Percentiles rank a stretch among this genome's conserved stretches.
Conservation (phyloP, 257 asterid species). For the Fraxinus pennsylvanica region DNA sequence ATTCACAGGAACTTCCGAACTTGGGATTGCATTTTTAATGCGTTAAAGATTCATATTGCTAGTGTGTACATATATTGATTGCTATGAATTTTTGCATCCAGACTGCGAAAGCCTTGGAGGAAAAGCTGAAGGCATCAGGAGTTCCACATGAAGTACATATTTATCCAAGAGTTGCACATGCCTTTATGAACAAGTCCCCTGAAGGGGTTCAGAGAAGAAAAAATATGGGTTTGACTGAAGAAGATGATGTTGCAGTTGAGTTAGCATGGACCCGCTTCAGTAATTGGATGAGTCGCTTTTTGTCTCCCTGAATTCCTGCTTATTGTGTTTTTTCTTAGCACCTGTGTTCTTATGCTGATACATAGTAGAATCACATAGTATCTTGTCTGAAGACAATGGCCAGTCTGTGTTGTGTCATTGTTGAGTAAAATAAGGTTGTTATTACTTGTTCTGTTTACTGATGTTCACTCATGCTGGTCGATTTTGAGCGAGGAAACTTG, state of each 20-base stretch:
- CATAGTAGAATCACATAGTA: not conserved
- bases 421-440: not conserved
- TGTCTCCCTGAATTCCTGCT: conserved; percentile 40
- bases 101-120: conserved; percentile 83
- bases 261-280: conserved; percentile 84
- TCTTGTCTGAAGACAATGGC: not conserved
- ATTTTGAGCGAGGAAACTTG: not conserved
- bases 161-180: conserved; percentile 76
- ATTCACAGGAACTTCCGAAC: not conserved
- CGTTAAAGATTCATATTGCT: not conserved
- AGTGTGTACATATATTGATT: not conserved
- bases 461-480: not conserved
- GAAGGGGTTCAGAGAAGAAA: conserved; percentile 77
- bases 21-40: not conserved
- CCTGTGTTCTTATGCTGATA: not conserved
- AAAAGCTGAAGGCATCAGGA: conserved; percentile 76
- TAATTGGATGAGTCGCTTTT: conserved; percentile 75
- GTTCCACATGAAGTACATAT: conserved; percentile 77
- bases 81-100: conserved; percentile 28
- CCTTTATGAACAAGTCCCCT: conserved; percentile 85
- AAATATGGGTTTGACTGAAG: conserved; percentile 79
- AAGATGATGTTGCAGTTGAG: conserved; percentile 66
- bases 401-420: not conserved
- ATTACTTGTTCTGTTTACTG: not conserved
- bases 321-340: not conserved